phyloP scores from a whole-genome alignment of 192 early-diverging fungal genomes.

The Coemansia sp. region DNA sequence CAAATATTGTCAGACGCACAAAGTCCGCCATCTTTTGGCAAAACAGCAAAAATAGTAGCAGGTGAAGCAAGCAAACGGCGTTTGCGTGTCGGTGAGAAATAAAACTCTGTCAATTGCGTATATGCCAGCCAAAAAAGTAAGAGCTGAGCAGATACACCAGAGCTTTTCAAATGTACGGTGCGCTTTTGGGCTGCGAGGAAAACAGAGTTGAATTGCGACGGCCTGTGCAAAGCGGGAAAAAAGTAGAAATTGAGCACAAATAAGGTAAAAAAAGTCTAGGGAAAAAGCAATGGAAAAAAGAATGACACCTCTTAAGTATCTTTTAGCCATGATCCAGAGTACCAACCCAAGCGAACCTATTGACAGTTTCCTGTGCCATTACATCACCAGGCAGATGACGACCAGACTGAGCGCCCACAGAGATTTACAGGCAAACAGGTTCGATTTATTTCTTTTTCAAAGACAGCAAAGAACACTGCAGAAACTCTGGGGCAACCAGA shows the following conservation, averaged over 20 bases:
- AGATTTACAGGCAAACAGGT: not conserved
- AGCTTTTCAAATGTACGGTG: not conserved
- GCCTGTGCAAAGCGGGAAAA: too few relatives aligned
- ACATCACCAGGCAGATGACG: not conserved
- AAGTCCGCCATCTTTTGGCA: slow-evolving; percentile 63
- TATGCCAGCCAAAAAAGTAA: not conserved
- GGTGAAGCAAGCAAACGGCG: too few relatives aligned
- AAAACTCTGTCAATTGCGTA: too few relatives aligned
- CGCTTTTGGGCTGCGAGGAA: not conserved
- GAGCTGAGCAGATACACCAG: not conserved
- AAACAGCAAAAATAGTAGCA: slow-evolving; percentile 7
- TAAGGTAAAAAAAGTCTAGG: too few relatives aligned
- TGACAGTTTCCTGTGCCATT: not conserved
- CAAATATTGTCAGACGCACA: slow-evolving; percentile 76
- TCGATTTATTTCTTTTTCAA: not conserved
- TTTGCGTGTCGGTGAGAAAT: too few relatives aligned
- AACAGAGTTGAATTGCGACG: too few relatives aligned
- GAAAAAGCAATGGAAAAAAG: too few relatives aligned
- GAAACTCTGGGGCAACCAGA: not conserved
- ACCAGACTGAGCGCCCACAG: not conserved
- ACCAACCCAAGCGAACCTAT: too few relatives aligned
- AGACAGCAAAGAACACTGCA: not conserved
- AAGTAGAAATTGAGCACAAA: too few relatives aligned
- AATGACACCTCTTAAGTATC: too few relatives aligned
- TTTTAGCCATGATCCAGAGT: too few relatives aligned